Evolutionary conservation across 2,329 filamentous ascomycete genomes (phyloP), one percentile per base, ranked within the genome.

Genomic region (Stachybotrys echinatus): DNA sequence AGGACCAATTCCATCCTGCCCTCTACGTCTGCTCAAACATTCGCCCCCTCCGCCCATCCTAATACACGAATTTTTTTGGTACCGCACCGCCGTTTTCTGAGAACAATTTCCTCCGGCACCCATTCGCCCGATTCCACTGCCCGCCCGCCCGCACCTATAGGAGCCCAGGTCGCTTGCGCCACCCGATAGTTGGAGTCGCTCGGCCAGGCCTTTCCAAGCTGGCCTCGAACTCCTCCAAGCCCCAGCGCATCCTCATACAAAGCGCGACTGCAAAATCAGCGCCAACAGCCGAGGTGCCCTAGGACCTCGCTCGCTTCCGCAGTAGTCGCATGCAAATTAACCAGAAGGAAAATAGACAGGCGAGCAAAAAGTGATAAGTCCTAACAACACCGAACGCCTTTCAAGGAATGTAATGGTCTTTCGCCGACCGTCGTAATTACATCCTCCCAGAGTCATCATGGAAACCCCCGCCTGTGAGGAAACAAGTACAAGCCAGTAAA

Each of bases 321-420:
- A 34, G 14, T 14, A 8, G 2, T 34, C 27, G 27, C 27, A 8
- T 14, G 27, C 27, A 34, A 34, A 14, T 10, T 34, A 34, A 34
- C 27, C 27, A 34, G 27, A 34, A 34, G 27, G 10, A 14, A 34
- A 34, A 34, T 34, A 10, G 27, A 14, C 27, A 34, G 10, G 27
- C 27, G 27, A 34, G 27, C 27, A 34, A 34, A 58, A 57, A 47
- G 54, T 52, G 55, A 51, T 58, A 52, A 57, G 55, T 55, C 52
- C 44, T 20, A 46, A 18, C 19, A 19, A 44, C 54, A 55, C 57
- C 54, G 54, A 68, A 69, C 65, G 65, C 66, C 65, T 37, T 48
- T 55, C 54, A 69, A 61, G 65, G 66, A 69, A 62, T 62, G 66
- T 67, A 68, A 67, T 65, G 65, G 65, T 54, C 65, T 50, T 42